Base-by-base conservation (phyloP, 495 filamentous ascomycete species). In the Penicillium taxi region DNA sequence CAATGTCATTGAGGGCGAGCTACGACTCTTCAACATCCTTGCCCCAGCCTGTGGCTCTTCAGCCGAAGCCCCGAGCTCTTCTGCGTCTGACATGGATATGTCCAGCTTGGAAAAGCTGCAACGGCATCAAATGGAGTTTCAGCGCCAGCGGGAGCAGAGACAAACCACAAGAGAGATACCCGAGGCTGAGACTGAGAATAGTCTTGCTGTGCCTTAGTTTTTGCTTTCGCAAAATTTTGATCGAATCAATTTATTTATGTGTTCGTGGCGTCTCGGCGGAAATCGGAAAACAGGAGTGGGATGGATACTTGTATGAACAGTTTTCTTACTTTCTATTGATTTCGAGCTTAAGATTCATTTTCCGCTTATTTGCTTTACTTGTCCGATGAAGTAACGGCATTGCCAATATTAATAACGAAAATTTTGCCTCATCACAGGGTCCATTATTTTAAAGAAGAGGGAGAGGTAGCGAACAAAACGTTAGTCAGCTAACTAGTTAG, bases 1-100 rank as follows among this genome's bases (percentile, higher is more conserved):
- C 31, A 75, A 80, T 40, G 39, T 72, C 21, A 70, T 79, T 50
- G 75, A 81, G 44, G 69, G 61, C 2, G 74, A 82, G 48, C 29
- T 74, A 12, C 59, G 61, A 26, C 47, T 72, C 5, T 61, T 66
- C 26, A 60, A 51, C 19, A 55, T 58, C 6, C 51, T 70, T 14
- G 55, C 65, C n/a, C n/a, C n/a, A n/a, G n/a, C n/a, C n/a, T n/a
- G n/a, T 2, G 50, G 52, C 5, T 36, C 37, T 5, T 48, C 55
- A 6, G 31, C 42, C 7, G 32, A 19, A 15, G 21, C 32, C 24
- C 37, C 22, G n/a, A n/a, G n/a, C 20, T 14, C 45, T 16, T 18
- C 39, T 16, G 27, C 53, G 11, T 26, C 44, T 23, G 27, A 45
- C 26, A 43, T 52, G 18, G 40, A 47, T 45, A 24, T 42, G 18